Evolutionary conservation across 225 moss, liverwort and hornwort genomes (phyloP).

Genomic region (Straminergon stramineum): DNA sequence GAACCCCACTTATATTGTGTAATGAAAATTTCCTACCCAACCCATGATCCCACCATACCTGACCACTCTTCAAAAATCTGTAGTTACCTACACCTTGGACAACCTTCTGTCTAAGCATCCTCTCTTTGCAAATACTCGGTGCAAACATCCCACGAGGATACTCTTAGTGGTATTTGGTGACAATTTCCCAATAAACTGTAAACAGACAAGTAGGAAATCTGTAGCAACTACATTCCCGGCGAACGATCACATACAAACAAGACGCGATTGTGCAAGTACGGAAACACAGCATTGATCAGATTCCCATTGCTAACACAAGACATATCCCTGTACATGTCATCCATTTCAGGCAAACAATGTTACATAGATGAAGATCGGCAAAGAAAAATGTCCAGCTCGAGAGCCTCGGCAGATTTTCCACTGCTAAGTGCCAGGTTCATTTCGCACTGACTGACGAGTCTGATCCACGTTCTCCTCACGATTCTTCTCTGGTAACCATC

Average conservation of each 20-base stretch:
- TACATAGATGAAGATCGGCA: background rate
- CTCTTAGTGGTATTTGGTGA: too few species aligned
- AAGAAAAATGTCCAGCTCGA: background rate
- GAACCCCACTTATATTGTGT: background rate
- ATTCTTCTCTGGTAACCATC: conserved; percentile 92
- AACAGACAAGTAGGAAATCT: too few species aligned
- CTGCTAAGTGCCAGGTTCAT: background rate
- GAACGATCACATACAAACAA: background rate
- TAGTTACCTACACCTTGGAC: too few species aligned
- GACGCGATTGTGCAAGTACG: background rate
- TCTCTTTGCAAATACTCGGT: too few species aligned
- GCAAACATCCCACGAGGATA: too few species aligned
- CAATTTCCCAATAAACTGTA: too few species aligned
- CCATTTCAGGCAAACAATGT: background rate
- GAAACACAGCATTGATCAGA: background rate
- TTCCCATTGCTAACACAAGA: background rate
- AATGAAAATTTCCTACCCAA: too few species aligned
- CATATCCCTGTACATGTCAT: background rate
- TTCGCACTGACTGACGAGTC: background rate
- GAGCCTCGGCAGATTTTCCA: background rate
- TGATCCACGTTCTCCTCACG: conserved; percentile 9
- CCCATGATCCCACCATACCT: background rate
- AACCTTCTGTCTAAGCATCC: too few species aligned
- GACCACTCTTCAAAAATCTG: background rate
- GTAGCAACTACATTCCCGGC: too few species aligned